A percentile compares a stretch with the other conserved stretches of the same genome.
These are phyloP conservation scores for Houttuynia cordata DNA, from an alignment of 164 flowering plant species.

Conservation along the genomic window DNA sequence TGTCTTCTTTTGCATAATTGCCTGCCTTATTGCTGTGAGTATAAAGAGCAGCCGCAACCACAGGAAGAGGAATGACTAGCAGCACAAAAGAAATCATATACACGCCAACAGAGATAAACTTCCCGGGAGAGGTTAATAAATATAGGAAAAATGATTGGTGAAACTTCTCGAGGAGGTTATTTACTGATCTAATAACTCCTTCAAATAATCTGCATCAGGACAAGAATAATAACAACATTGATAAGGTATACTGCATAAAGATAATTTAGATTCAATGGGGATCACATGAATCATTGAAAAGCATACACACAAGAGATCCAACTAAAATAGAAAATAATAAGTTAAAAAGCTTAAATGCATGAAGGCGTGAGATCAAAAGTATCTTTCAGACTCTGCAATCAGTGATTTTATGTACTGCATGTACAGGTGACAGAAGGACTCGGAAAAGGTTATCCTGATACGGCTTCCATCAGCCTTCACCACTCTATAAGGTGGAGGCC, in stretches of 20 bases:
- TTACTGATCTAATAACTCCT: conserved; percentile 76
- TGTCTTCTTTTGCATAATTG: conserved; percentile 5
- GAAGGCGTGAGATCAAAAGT: not conserved
- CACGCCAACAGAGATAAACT: conserved; percentile 91
- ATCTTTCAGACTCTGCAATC: not conserved
- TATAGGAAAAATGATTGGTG: conserved; percentile 95
- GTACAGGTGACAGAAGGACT: too few relatives aligned
- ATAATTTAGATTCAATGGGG: too few relatives aligned
- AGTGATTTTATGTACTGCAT: too few relatives aligned
- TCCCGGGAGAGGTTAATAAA: conserved; percentile 64
- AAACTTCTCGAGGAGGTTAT: conserved; percentile 95
- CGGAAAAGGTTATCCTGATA: too few relatives aligned
- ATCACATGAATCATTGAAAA: too few relatives aligned
- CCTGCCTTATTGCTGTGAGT: conserved; percentile 16
- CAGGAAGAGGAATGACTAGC: conserved; percentile 81
- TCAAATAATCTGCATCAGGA: conserved; percentile 68
- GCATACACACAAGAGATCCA: not conserved
- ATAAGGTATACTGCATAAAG: not conserved
- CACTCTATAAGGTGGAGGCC: too few relatives aligned
- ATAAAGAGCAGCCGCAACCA: conserved; percentile 79
- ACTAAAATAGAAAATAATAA: not conserved
- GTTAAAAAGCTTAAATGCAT: not conserved
- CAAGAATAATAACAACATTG: not conserved
- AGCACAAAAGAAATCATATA: conserved; percentile 86
- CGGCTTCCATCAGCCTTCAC: too few relatives aligned